These are phyloP conservation scores for Cadophora gregata DNA, from an alignment of 2,329 filamentous ascomycete species.

Conservation along the genomic window DNA sequence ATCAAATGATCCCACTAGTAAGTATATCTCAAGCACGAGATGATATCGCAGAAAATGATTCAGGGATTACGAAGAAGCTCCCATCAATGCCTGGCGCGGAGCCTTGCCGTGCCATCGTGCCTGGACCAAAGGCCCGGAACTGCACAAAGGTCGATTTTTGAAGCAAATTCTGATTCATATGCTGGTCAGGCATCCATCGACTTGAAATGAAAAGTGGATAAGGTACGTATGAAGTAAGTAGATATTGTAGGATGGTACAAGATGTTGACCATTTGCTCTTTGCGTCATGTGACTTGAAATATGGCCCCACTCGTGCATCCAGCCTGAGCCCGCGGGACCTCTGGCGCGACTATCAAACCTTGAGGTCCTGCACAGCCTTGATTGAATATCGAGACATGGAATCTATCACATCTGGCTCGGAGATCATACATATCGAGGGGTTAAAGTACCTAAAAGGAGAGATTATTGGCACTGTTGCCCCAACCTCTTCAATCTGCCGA, in stretches of 20 bases:
- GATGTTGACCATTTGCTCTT: background rate
- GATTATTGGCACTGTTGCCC: background rate
- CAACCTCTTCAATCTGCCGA: background rate
- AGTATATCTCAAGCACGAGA: background rate
- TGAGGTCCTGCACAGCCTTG: background rate
- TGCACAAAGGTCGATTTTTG: no score
- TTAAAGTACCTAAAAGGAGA: constrained; percentile 1
- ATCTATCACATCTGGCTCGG: background rate
- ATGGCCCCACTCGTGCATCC: background rate
- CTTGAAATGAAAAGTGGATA: no score
- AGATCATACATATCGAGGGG: background rate
- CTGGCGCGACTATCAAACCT: background rate
- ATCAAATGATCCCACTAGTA: background rate
- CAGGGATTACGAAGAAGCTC: background rate
- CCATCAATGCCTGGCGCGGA: background rate
- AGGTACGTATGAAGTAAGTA: no score
- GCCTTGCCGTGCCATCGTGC: background rate
- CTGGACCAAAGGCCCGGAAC: no score
- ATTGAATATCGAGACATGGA: background rate
- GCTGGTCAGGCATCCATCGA: no score
- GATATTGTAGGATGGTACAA: no score
- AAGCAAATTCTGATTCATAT: no score
- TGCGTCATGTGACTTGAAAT: background rate
- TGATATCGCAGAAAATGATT: background rate
- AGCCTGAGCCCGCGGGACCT: background rate